Evolutionary conservation across 2,329 filamentous ascomycete genomes (phyloP), one percentile per base, ranked within the genome.

Genomic region (Nothomitra cinnamomea): DNA sequence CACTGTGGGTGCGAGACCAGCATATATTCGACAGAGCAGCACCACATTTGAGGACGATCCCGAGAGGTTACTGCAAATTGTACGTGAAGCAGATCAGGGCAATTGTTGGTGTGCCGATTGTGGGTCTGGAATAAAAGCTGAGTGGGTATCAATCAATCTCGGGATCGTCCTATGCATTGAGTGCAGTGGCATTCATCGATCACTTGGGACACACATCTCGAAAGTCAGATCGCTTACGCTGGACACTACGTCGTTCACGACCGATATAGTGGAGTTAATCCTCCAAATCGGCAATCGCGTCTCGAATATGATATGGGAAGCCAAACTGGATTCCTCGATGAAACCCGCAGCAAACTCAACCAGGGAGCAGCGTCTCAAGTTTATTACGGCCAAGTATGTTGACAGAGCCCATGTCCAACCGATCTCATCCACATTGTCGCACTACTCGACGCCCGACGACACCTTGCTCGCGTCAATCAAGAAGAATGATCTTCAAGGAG

Each of bases 121-220:
- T 64, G 86, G 87, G 10, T 94, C 88, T 6, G 83, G 85, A 35
- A 79, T 82, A 63, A 96, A 95, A 70, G 89, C 95, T 21, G 92
- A 98, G 67, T 98, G 92, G 92, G 92, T 96, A 25, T 96, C 92
- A 0, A 95, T 98, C 69, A 98, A 98, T 62, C 75, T 98, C 3
- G 92, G 87, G 47, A 95, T 98, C 56, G 83, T 98, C 53, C 77
- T 98, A 19, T 98, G 92, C 70, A 95, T 95, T 64, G 90, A 98
- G 67, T 98, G 92, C 69, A 95, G 89, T 64, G 92, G 92, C 58
- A 95, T 98, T 57, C 92, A 98, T 67, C 82, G 92, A 42, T 96
- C 90, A 1, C 76, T 98, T 2, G 92, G 92, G 12, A 98, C 92
- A 1, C 92, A 98, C 66, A 95, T 98, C 63, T 95, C 88, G 67